A percentile compares a stretch with the other conserved stretches of the same genome.
phyloP scores from a whole-genome alignment of 345 rosid genomes.

The Durio zibethinus region DNA sequence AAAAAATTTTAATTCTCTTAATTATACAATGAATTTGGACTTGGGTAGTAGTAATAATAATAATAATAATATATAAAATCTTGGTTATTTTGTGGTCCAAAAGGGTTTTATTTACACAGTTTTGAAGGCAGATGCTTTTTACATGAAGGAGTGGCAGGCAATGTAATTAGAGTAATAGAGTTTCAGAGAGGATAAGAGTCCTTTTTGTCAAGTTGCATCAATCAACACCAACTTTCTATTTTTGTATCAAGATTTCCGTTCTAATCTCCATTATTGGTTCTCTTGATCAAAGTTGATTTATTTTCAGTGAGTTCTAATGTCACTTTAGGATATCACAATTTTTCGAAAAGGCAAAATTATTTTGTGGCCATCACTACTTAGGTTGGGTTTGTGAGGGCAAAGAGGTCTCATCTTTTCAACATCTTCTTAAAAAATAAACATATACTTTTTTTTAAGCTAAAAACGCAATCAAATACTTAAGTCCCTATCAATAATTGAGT shows the following conservation, averaged over 20 bases:
- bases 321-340: neutral
- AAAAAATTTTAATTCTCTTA: neutral
- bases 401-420: slow-evolving; percentile 32
- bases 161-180: neutral
- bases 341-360: neutral
- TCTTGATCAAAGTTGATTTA: slow-evolving; percentile 6
- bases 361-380: slow-evolving; percentile 31
- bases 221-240: slow-evolving; percentile 36
- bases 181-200: slow-evolving; percentile 5
- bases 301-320: neutral
- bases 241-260: slow-evolving; percentile 20
- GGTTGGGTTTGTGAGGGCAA: slow-evolving; percentile 75
- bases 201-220: slow-evolving; percentile 32
- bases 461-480: slow-evolving; percentile 29
- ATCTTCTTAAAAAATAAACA: no score
- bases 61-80: no score
- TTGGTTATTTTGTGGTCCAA: slow-evolving; percentile 11
- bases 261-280: slow-evolving; percentile 19
- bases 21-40: neutral
- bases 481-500: slow-evolving; percentile 20
- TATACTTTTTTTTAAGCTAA: no score
- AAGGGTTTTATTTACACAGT: neutral
- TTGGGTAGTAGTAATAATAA: no score
- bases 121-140: neutral
- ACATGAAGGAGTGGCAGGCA: neutral